Percentiles rank a stretch among this genome's conserved stretches.
Evolutionary conservation across 192 early-diverging fungal genomes (phyloP).

Genomic region (Cetraspora pellucida): DNA sequence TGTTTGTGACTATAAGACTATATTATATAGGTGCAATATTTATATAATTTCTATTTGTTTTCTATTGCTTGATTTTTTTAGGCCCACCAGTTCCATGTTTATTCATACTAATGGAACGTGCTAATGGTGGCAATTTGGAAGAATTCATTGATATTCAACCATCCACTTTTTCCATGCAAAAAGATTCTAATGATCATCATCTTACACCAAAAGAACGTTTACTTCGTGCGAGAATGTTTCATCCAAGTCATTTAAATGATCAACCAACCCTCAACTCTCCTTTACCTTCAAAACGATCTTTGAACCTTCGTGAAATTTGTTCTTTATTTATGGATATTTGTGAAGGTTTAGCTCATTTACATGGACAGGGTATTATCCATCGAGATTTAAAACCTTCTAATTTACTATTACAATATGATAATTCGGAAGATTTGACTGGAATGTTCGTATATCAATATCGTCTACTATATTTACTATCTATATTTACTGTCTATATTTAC

Average conservation of each 20-base stretch:
- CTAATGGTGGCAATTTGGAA: constrained; percentile 94
- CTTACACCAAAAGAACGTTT: constrained; percentile 1
- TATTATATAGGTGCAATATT: not conserved
- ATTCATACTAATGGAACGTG: constrained; percentile 94
- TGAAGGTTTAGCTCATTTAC: constrained; percentile 86
- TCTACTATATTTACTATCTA: too few species aligned
- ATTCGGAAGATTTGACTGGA: not conserved
- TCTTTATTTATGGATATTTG: constrained; percentile 90
- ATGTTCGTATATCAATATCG: constrained; percentile 5
- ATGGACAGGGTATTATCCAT: constrained; percentile 87
- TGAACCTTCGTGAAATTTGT: constrained; percentile 76
- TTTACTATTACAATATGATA: constrained; percentile 74
- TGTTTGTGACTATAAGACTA: not conserved
- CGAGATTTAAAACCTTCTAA: constrained; percentile 95
- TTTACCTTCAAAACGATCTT: constrained; percentile 36
- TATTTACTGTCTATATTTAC: not conserved
- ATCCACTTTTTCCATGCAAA: not conserved
- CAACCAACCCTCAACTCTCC: not conserved
- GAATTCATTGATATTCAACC: constrained; percentile 72
- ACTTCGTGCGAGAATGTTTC: constrained; percentile 1
- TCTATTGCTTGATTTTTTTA: constrained; percentile 57
- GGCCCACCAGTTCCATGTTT: constrained; percentile 88
- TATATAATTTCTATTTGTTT: too few species aligned
- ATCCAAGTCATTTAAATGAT: not conserved
- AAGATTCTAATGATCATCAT: not conserved